Conservation (phyloP, 1,284 basidiomycete genomes). For the Boletus mariae region DNA sequence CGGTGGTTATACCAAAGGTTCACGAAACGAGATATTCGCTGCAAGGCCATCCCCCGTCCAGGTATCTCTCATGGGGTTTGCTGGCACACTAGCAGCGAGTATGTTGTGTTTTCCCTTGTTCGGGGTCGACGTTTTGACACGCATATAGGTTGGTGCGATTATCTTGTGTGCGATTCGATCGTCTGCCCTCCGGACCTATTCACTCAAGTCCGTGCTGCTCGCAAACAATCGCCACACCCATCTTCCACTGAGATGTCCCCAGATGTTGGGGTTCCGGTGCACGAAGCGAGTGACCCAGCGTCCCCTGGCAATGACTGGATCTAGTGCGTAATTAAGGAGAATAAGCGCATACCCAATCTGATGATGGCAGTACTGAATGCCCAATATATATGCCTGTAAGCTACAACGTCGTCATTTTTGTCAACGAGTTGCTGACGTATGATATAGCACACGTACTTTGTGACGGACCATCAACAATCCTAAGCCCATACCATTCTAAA, state of each 20-base stretch:
- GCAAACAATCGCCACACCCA: conserved; percentile 5
- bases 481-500: conserved; percentile 24
- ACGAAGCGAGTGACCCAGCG: conserved; percentile 53
- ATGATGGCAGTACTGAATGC: conserved; percentile 37
- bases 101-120: conserved; percentile 8
- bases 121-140: neutral
- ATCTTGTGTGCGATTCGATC: conserved; percentile 53
- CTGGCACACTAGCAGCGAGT: conserved; percentile 54
- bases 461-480: conserved; percentile 58
- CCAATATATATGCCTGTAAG: conserved; percentile 52
- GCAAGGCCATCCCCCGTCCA: conserved; percentile 56
- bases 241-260: conserved; percentile 5
- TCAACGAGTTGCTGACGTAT: conserved; percentile 1
- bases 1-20: conserved; percentile 66
- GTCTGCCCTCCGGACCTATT: conserved; percentile 45
- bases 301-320: conserved; percentile 46
- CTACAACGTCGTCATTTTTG: neutral
- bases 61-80: conserved; percentile 57
- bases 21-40: conserved; percentile 61
- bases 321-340: conserved; percentile 40
- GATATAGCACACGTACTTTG: conserved; percentile 53
- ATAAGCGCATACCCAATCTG: conserved; percentile 9
- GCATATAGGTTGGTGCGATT: conserved; percentile 54
- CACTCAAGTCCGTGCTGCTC: conserved; percentile 29
- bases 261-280: conserved; percentile 35